phyloP scores from a whole-genome alignment of 495 filamentous ascomycete genomes.

The Elaphomyces granulatus region DNA sequence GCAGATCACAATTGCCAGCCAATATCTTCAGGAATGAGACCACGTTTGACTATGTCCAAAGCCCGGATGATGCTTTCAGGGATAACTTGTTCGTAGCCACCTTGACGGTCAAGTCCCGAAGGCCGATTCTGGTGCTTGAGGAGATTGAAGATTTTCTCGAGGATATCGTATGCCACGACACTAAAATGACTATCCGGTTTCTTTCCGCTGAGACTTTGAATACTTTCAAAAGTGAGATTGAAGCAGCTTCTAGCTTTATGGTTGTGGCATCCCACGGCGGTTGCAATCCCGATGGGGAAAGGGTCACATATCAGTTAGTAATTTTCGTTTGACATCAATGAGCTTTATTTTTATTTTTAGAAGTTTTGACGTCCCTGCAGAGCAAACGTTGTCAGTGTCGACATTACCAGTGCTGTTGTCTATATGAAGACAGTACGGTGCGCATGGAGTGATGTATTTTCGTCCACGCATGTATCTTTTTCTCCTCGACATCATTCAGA shows the following conservation, averaged over 20 bases:
- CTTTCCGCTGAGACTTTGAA: constrained; percentile 1
- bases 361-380: too few species aligned
- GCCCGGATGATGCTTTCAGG: background rate
- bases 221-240: constrained; percentile 2
- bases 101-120: constrained; percentile 9
- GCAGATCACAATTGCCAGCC: background rate
- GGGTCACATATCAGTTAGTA: too few species aligned
- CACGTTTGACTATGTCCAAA: constrained; percentile 5
- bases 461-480: too few species aligned
- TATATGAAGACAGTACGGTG: too few species aligned
- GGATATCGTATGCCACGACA: constrained; percentile 8
- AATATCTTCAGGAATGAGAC: background rate
- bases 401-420: too few species aligned
- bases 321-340: too few species aligned
- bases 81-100: constrained; percentile 4
- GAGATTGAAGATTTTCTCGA: constrained; percentile 15
- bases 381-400: too few species aligned
- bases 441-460: too few species aligned
- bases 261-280: constrained; percentile 18
- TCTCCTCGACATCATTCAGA: too few species aligned
- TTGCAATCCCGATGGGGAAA: constrained; percentile 17
- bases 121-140: constrained; percentile 14
- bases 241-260: constrained; percentile 6
- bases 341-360: too few species aligned
- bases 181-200: constrained; percentile 11